Evolutionary conservation across 495 filamentous ascomycete genomes (phyloP).

Genomic region (Hypoxylon crocopeplum): DNA sequence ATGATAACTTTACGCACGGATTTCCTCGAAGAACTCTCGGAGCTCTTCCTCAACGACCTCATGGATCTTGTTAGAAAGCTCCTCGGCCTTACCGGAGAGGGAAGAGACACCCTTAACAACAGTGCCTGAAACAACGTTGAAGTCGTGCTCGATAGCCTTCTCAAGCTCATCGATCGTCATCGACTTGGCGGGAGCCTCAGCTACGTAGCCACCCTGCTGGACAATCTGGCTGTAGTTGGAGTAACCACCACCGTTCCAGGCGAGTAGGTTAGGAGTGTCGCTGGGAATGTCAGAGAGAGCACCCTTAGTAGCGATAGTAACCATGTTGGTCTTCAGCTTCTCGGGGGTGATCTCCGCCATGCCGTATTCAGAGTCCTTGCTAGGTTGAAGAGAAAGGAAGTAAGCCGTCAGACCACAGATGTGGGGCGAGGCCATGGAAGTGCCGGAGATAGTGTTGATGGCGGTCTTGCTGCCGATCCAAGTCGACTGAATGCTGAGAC

Average conservation of each 20-base stretch:
- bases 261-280: conserved; percentile 85
- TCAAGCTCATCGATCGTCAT: conserved; percentile 61
- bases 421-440: conserved; percentile 99
- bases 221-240: conserved; percentile 90
- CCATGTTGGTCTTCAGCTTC: conserved; percentile 89
- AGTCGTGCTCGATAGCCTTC: conserved; percentile 66
- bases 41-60: conserved; percentile 69
- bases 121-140: conserved; percentile 61
- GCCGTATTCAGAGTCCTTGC: conserved; percentile 85
- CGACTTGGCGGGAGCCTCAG: conserved; percentile 41
- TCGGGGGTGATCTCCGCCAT: conserved; percentile 89
- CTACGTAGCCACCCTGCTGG: conserved; percentile 65
- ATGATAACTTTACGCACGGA: conserved; percentile 47
- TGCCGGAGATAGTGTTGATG: conserved; percentile 98
- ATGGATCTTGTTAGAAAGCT: conserved; percentile 61
- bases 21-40: conserved; percentile 70
- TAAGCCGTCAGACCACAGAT: conserved; percentile 96
- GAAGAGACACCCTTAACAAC: conserved; percentile 55
- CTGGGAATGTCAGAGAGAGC: conserved; percentile 83
- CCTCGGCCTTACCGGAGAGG: conserved; percentile 54
- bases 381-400: conserved; percentile 93
- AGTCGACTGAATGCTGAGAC: conserved; percentile 94
- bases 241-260: conserved; percentile 98
- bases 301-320: conserved; percentile 81
- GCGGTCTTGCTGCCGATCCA: conserved; percentile 97